These are phyloP conservation scores for Chaetoceros tenuissimus DNA, from an alignment of 108 stramenopile genomes.

Conservation along the genomic window DNA sequence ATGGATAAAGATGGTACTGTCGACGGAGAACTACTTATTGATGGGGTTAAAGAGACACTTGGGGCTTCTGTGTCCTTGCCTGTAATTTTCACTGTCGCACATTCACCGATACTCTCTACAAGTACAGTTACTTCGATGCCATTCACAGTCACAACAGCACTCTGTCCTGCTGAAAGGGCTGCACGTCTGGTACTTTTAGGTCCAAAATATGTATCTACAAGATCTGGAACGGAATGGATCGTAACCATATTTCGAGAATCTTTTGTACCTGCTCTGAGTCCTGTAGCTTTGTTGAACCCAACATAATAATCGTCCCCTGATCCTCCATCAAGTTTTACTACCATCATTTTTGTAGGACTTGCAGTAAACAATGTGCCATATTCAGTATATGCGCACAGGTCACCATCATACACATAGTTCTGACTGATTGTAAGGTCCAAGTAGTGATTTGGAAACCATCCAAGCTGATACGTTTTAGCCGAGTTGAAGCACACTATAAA, in stretches of 20 bases:
- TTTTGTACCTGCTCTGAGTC: conserved; percentile 24
- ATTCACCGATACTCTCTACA: neutral
- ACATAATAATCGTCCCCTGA: conserved; percentile 14
- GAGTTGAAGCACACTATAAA: conserved; percentile 56
- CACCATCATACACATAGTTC: conserved; percentile 8
- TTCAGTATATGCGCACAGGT: conserved; percentile 11
- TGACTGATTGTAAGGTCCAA: neutral
- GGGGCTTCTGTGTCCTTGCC: neutral
- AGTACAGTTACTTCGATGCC: neutral
- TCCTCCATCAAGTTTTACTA: neutral
- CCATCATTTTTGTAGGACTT: conserved; percentile 1
- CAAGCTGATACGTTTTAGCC: conserved; percentile 20
- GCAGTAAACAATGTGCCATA: neutral
- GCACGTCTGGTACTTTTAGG: neutral
- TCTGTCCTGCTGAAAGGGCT: neutral
- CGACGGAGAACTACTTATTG: neutral
- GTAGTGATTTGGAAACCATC: conserved; percentile 1
- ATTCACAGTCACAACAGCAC: neutral
- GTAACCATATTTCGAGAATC: conserved; percentile 25
- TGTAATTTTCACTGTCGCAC: neutral
- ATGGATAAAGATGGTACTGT: neutral
- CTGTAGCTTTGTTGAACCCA: conserved; percentile 25
- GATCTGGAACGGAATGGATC: conserved; percentile 12
- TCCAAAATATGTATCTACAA: neutral
- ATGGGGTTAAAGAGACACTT: neutral